Percentiles rank a stretch among this genome's conserved stretches.
phyloP scores from a whole-genome alignment of 495 filamentous ascomycete species.

The Penicillium dipodomyicola region DNA sequence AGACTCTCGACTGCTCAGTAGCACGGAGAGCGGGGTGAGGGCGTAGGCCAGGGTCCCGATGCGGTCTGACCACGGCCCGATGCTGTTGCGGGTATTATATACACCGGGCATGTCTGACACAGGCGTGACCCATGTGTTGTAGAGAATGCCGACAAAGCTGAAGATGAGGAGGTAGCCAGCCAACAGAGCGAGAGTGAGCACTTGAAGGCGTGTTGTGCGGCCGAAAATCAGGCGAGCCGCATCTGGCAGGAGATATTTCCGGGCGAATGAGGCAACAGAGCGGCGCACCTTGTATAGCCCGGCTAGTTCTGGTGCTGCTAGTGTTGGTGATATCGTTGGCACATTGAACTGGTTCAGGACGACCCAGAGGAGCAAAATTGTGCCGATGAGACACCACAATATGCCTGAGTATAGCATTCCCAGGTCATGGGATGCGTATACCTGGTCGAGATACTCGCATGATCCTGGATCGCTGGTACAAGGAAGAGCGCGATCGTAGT shows the following conservation, averaged over 20 bases:
- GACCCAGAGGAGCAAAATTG: slow-evolving; percentile 50
- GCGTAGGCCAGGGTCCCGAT: slow-evolving; percentile 65
- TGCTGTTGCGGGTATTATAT: slow-evolving; percentile 54
- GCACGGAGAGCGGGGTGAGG: slow-evolving; percentile 60
- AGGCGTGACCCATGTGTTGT: slow-evolving; percentile 59
- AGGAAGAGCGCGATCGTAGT: slow-evolving; percentile 53
- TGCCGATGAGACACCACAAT: slow-evolving; percentile 56
- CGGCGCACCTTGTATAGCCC: slow-evolving; percentile 14
- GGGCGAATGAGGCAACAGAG: slow-evolving; percentile 18
- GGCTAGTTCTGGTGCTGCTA: background rate
- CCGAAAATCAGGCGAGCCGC: slow-evolving; percentile 34
- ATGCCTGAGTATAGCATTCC: slow-evolving; percentile 62
- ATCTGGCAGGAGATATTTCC: slow-evolving; percentile 41
- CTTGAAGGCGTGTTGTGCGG: slow-evolving; percentile 41
- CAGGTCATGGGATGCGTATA: slow-evolving; percentile 57
- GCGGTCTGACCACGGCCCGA: slow-evolving; percentile 62
- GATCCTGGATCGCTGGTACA: slow-evolving; percentile 59
- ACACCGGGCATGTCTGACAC: slow-evolving; percentile 45
- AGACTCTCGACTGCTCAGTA: slow-evolving; percentile 58
- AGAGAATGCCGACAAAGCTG: slow-evolving; percentile 59
- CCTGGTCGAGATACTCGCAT: slow-evolving; percentile 62
- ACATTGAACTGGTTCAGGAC: slow-evolving; percentile 12
- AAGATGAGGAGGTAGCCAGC: slow-evolving; percentile 57
- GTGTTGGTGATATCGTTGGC: slow-evolving; percentile 6
- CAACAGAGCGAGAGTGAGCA: slow-evolving; percentile 51